Evolutionary conservation across 108 stramenopile genomes (phyloP), one percentile per base, ranked within the genome.

Genomic region (Mayamaea pseudoterrestris): DNA sequence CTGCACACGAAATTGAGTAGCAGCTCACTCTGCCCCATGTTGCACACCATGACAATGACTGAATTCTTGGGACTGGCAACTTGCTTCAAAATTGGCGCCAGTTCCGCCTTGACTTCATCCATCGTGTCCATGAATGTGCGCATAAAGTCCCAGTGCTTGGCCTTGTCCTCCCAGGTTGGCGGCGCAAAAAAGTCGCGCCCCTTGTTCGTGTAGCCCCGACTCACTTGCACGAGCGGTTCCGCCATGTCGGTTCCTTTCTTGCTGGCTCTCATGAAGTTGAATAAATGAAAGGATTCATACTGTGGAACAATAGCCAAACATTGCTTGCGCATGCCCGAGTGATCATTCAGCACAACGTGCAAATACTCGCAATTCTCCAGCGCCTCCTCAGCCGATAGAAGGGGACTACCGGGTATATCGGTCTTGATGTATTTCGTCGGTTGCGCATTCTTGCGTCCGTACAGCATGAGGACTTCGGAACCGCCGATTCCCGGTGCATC

Each of bases 11-110:
- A 85, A 40, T 91, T 91, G 17, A 62, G 58, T 16, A 91, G 55
- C 17, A 91, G 43, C 54, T 86, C 83, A 35, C 66, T 63, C 50
- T 85, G 80, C 27, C 89, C 89, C 53, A 62, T 57, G 48, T 91
- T 91, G 5, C 68, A 69, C 2, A 80, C 80, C 76, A 85, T 73
- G 29, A 91, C 83, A 16, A 81, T 60, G 16, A 91, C 73, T 9
- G 78, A 78, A 30, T 76, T 79, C 12, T 51, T 47, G n/a, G 36
- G 58, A 8, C 44, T n/a, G 11, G 76, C 73, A 45, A 81, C 63
- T 11, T 65, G 43, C 40, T 69, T 31, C 1, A 76, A 66, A 21
- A 83, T 40, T 6, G 81, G 76, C 55, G 51, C 65, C 50, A 86
- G 47, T 14, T 45, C 21, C 2, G 12, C 5, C 21, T 27, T 5